Base-by-base conservation (phyloP, 78 protist genomes). In the Dictyostelium brefeldianum region DNA sequence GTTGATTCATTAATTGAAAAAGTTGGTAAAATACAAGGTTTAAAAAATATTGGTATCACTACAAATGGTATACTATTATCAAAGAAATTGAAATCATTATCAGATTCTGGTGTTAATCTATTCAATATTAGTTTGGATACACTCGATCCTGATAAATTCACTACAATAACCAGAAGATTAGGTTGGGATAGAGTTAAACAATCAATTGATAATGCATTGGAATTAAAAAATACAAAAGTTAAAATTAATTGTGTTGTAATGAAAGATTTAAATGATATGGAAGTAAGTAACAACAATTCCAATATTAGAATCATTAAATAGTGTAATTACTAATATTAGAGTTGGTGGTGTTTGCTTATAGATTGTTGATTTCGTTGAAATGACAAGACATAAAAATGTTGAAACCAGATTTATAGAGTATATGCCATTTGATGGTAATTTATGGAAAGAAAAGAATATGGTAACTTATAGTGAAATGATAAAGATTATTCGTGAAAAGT, bases 401-500 rank as follows among this genome's bases (percentile, higher is more conserved):
- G 98, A 83, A 51, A 46, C 95, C 11, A 96, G 99, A 11, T 97
- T 97, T 80, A 97, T 97, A 50, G 99, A 97, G 69, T 96, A 95
- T 89, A 97, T 97, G 99, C 99, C 99, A 18, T 97, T 97, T 56
- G 97, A 89, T 51, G 98, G 97, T 29, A 97, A 97, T 70, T 31
- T 47, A 4, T 97, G 99, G 99, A 80, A 53, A 41, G 89, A 81
- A 65, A n/a, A 56, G 15, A 89, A 91, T 73, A 25, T 97, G 62
- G 92, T 97, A 12, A 57, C 96, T 9, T 97, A 94, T 56, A 22
- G 48, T 0, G 95, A 89, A 51, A 89, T 96, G 96, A 17, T 95
- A 0, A 56, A 70, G 12, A 75, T 73, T 3, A 62, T 90, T 51
- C 27, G 53, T 18, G 94, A 84, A 8, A 54, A 48, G 11, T 81